A percentile compares a stretch with the other conserved stretches of the same genome.
phyloP scores from a whole-genome alignment of 192 early-diverging fungal species.

The Backusella mclennaniae region DNA sequence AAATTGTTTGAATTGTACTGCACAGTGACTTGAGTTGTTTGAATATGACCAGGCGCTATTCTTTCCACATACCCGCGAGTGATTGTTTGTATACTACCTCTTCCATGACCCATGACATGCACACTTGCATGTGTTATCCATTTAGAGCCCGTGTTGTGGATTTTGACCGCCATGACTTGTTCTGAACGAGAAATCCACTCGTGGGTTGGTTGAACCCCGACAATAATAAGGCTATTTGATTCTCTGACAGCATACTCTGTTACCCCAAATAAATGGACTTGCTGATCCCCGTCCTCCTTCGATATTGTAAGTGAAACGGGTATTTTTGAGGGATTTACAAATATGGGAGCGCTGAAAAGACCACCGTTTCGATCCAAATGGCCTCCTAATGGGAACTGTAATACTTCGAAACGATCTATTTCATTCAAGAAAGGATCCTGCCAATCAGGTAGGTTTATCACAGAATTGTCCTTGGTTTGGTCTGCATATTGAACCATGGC shows the following conservation, averaged over 20 bases:
- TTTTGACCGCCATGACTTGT: not conserved
- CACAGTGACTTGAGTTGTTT: not conserved
- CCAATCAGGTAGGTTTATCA: not conserved
- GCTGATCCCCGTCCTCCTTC: not conserved
- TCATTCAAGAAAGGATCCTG: not conserved
- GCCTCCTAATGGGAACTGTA: not conserved
- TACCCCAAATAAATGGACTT: not conserved
- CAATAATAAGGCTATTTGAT: not conserved
- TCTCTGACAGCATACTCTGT: not conserved
- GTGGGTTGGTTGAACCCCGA: not conserved
- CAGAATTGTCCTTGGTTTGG: not conserved
- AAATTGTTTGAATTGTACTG: not conserved
- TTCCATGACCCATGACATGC: not conserved
- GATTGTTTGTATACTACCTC: not conserved
- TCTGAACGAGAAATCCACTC: not conserved
- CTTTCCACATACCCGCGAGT: not conserved
- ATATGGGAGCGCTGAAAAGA: not conserved
- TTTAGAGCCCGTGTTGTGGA: not conserved
- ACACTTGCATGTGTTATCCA: not conserved
- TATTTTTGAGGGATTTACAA: not conserved
- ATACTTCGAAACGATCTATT: not conserved
- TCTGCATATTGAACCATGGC: not conserved
- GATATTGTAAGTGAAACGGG: not conserved
- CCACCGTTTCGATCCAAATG: not conserved
- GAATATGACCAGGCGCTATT: constrained; percentile 11